Evolutionary conservation across 305 asterid species (phyloP), one percentile per base, ranked within the genome.

Genomic region (Solanum hybrid): DNA sequence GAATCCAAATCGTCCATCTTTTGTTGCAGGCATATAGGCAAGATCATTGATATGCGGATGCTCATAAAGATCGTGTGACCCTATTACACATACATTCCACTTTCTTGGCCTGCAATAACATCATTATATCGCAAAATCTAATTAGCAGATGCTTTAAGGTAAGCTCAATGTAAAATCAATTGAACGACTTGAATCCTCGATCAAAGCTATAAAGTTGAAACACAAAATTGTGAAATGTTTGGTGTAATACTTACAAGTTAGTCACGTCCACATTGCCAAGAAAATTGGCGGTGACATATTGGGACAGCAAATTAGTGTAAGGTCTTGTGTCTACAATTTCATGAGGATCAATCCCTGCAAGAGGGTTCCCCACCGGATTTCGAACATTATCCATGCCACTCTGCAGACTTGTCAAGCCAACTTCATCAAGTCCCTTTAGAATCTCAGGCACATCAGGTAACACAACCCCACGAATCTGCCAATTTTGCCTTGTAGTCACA

Each of bases 341-440:
- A 3, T 78, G 77, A 5, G 92, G 94, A 89, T 92, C 94, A 90
- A 97, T 94, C 10, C 99, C 99, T 5, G 99, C 98, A 78, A 97
- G 93, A 84, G 99, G 99, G 72, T 95, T 96, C 79, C 99, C 99
- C 7, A 97, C 99, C 2, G 99, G 98, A 89, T 97, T 96, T 92
- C 99, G 92, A 31, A 97, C 99, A 78, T 97, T 97, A 92, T 97
- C 99, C 99, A 97, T 97, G 14, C 99, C 99, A 87, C 99, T 97
- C 92, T 96, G 99, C 88, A 97, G 92, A 90, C 99, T 97, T 1
- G 99, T 96, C 90, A 97, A 90, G 9, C 98, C 99, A 22, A 97
- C 99, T 87, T 93, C 94, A 3, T 95, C 95, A 0, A 97, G 96
- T 69, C 99, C 99, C 88, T 93, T 91, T 8, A 97, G 91, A 89